Percentiles rank a stretch among this genome's conserved stretches.
These are phyloP conservation scores for Stachybotrys elegans DNA, from an alignment of 2,329 filamentous ascomycete genomes.

Conservation along the genomic window DNA sequence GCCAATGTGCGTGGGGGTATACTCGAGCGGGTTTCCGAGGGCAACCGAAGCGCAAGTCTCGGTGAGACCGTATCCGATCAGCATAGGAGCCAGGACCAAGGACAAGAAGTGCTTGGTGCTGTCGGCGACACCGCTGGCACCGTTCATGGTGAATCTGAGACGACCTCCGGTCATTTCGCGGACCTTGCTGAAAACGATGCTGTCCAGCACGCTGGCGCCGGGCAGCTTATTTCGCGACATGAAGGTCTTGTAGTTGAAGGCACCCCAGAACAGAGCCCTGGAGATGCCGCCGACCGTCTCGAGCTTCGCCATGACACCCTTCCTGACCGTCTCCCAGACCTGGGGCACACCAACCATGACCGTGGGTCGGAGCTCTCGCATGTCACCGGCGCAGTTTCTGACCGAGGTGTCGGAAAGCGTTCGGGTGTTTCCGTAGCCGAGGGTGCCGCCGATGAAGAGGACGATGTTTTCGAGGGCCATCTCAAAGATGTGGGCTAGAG, in stretches of 20 bases:
- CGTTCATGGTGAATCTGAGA: slow-evolving; percentile 88
- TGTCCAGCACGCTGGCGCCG: slow-evolving; percentile 67
- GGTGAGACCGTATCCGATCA: slow-evolving; percentile 88
- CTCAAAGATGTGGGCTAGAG: slow-evolving; percentile 92
- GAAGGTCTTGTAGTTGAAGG: slow-evolving; percentile 54
- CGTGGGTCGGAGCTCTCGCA: slow-evolving; percentile 84
- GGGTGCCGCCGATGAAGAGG: slow-evolving; percentile 81
- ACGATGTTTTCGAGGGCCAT: slow-evolving; percentile 92
- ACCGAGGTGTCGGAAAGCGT: slow-evolving; percentile 84
- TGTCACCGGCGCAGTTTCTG: slow-evolving; percentile 87
- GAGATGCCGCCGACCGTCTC: slow-evolving; percentile 65
- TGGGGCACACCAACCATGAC: slow-evolving; percentile 92
- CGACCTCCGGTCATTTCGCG: slow-evolving; percentile 84
- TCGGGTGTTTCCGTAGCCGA: slow-evolving; percentile 89
- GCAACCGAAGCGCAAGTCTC: slow-evolving; percentile 84
- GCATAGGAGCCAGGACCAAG: slow-evolving; percentile 89
- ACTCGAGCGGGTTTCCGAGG: slow-evolving; percentile 80
- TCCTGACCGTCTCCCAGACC: slow-evolving; percentile 96
- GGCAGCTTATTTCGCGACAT: slow-evolving; percentile 57
- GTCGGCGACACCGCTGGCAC: slow-evolving; percentile 83
- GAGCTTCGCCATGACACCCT: slow-evolving; percentile 81
- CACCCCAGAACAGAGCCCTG: slow-evolving; percentile 72
- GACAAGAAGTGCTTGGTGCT: slow-evolving; percentile 89
- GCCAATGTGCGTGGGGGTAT: slow-evolving; percentile 72
- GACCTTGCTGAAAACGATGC: slow-evolving; percentile 85